Percentiles rank a stretch among this genome's conserved stretches.
phyloP scores from a whole-genome alignment of 1,139 yeast species.

The Geotrichum cucujoidarum region DNA sequence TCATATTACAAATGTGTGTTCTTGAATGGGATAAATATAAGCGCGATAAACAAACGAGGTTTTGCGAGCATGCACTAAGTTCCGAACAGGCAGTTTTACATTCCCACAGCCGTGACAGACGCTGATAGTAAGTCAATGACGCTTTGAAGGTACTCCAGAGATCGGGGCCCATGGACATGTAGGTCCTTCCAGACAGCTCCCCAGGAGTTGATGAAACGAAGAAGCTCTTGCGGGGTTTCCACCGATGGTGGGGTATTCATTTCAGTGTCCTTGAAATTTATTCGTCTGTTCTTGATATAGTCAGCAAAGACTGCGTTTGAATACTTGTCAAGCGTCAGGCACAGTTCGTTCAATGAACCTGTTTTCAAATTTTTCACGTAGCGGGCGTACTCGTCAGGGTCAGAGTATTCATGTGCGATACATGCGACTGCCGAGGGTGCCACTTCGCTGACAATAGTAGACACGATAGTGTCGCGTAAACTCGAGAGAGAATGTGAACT shows the following conservation, averaged over 20 bases:
- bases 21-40: no score
- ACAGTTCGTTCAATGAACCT: not conserved
- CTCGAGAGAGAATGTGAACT: not conserved
- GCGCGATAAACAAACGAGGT: no score
- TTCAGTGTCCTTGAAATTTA: not conserved
- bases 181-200: constrained; percentile 35
- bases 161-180: not conserved
- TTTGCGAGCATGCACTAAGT: no score
- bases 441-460: not conserved
- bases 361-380: not conserved
- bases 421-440: not conserved
- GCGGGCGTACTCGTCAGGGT: constrained; percentile 3
- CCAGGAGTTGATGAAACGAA: constrained; percentile 52
- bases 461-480: not conserved
- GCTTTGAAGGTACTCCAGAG: constrained; percentile 5
- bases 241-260: not conserved
- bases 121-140: no score
- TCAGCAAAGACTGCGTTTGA: not conserved
- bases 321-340: not conserved
- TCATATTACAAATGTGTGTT: no score
- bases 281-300: constrained; percentile 5
- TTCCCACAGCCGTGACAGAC: no score
- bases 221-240: constrained; percentile 32
- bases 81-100: not conserved
- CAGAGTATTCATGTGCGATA: constrained; percentile 2